phyloP scores from a whole-genome alignment of 1,284 basidiomycete genomes.

The Ceratobasidium sp. region DNA sequence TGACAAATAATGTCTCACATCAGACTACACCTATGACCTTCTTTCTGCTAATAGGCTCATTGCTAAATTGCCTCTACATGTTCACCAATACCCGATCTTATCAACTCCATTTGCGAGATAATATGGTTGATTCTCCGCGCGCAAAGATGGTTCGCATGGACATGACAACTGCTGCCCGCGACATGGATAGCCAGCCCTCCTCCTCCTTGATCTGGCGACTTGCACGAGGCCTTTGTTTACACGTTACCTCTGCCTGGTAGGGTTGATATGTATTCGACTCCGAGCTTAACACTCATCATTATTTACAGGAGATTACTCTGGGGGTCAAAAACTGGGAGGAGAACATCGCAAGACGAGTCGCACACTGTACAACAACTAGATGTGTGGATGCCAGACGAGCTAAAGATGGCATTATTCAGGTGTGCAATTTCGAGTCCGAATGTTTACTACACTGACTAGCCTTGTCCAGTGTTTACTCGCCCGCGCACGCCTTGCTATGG shows the following conservation, averaged over 20 bases:
- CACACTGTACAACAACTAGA: slow-evolving; percentile 72
- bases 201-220: slow-evolving; percentile 41
- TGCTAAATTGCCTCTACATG: slow-evolving; percentile 53
- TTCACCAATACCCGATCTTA: slow-evolving; percentile 53
- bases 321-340: slow-evolving; percentile 61
- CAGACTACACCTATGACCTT: slow-evolving; percentile 65
- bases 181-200: slow-evolving; percentile 24
- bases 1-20: slow-evolving; percentile 54
- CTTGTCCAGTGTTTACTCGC: slow-evolving; percentile 70
- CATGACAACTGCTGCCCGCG: slow-evolving; percentile 37
- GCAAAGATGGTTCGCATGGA: slow-evolving; percentile 46
- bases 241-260: slow-evolving; percentile 54
- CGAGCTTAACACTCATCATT: background rate
- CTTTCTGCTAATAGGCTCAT: slow-evolving; percentile 50
- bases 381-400: slow-evolving; percentile 78
- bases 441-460: background rate
- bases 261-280: slow-evolving; percentile 21
- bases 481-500: slow-evolving; percentile 77
- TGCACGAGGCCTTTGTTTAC: slow-evolving; percentile 68
- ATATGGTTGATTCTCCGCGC: slow-evolving; percentile 46
- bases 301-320: slow-evolving; percentile 72
- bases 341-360: slow-evolving; percentile 57
- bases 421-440: slow-evolving; percentile 43
- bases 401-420: slow-evolving; percentile 73
- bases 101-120: slow-evolving; percentile 51